A percentile compares a stretch with the other conserved stretches of the same genome.
Conservation (phyloP, 345 rosid species). For the Orychophragmus violaceus region DNA sequence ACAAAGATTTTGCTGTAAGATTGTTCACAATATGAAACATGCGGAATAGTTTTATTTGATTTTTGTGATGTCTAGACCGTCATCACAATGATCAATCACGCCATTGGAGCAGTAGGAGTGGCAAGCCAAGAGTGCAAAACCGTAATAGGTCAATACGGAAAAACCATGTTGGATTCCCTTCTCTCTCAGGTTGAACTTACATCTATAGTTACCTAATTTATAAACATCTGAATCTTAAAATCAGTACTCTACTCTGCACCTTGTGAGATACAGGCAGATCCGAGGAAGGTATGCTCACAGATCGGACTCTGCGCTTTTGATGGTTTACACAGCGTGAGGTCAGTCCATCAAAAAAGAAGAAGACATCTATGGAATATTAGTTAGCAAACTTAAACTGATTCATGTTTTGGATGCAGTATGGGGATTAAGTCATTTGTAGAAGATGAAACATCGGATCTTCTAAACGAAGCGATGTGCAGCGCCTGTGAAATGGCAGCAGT, state of each 20-base stretch:
- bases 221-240: background rate
- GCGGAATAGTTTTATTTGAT: background rate
- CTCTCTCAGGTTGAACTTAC: conserved; percentile 41
- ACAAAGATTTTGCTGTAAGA: background rate
- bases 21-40: conserved; percentile 1
- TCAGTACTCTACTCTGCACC: background rate
- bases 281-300: conserved; percentile 72
- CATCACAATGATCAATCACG: conserved; percentile 74
- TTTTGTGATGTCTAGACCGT: conserved; percentile 38
- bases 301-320: conserved; percentile 73
- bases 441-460: conserved; percentile 38
- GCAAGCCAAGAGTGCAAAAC: conserved; percentile 72
- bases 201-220: background rate
- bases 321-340: conserved; percentile 70
- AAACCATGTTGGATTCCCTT: conserved; percentile 63
- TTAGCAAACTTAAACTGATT: background rate
- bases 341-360: background rate
- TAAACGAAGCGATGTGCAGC: conserved; percentile 49
- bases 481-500: conserved; percentile 89
- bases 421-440: conserved; percentile 59
- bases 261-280: conserved; percentile 43
- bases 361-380: background rate
- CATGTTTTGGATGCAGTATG: conserved; percentile 40
- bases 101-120: conserved; percentile 76
- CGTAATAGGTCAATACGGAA: conserved; percentile 62